Base-by-base conservation (phyloP, 2,329 filamentous ascomycete species). In the Dryadomyces quercus-mongolicae region DNA sequence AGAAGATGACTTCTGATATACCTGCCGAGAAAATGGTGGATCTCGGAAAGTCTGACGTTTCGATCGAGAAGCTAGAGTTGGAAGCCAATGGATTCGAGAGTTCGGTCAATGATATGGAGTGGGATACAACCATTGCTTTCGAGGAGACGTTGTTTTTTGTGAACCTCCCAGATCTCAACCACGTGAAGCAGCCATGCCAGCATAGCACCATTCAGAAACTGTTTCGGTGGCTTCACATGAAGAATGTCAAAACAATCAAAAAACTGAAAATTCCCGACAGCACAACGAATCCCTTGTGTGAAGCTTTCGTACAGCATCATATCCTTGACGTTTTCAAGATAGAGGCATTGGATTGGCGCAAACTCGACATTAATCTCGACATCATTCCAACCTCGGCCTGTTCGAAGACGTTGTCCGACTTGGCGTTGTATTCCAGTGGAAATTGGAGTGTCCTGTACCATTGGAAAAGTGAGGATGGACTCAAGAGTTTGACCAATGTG, bases 391-490 rank as follows among this genome's bases (percentile, higher is more conserved):
- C 12, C 1, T 38, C 51, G 2, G 8, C 4, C 46, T 20, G 21
- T 3, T 44, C 18, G 13, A 34, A 34, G 12, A 31, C 22, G 22
- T n/a, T 50, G 9, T 18, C 15, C 15, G 18, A 22, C 4, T n/a
- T 57, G 25, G 49, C 43, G 6, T 46, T 57, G 2, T 57, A 57
- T 34, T 52, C 55, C 3, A 57, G 51, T 31, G 55, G 55, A 21
- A 54, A 54, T 22, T 55, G 49, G 52, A 50, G 55, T 15, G 49
- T 54, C 5, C 10, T 57, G 9, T 53, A 57, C 31, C 55, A 57
- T 46, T 57, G 55, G 55, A 50, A 7, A 15, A 56, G 51, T 22
- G 7, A 22, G 2, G 55, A 54, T 18, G 47, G 47, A 5, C 49
- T 56, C 13, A 20, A 5, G 20, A 51, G 4, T 15, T 18, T 56